phyloP scores from a whole-genome alignment of 148 eudicot species.

The Beta vulgaris region DNA sequence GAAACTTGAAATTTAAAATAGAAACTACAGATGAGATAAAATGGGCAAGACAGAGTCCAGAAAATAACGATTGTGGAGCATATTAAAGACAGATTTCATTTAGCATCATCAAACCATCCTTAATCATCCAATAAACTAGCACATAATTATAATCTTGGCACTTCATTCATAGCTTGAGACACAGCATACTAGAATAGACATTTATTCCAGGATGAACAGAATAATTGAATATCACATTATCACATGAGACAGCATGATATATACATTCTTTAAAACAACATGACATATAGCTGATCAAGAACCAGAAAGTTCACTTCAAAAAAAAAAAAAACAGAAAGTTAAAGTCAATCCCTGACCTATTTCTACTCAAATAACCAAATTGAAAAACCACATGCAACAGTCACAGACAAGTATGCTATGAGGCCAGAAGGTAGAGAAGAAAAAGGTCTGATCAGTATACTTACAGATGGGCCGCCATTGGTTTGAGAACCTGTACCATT shows the following conservation, averaged over 20 bases:
- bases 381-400: neutral
- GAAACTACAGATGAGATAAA: no score
- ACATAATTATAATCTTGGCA: neutral
- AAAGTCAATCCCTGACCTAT: neutral
- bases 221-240: no score
- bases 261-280: no score
- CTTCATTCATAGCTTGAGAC: neutral
- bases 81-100: no score
- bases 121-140: neutral
- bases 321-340: neutral
- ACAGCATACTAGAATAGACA: neutral
- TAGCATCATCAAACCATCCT: no score
- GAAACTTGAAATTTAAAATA: neutral
- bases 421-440: neutral
- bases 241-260: no score
- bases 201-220: neutral
- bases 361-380: neutral
- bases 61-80: no score
- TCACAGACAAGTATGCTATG: neutral
- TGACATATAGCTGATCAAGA: no score
- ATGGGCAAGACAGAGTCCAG: no score
- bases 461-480: constrained; percentile 77
- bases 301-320: neutral
- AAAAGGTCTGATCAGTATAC: constrained; percentile 28
- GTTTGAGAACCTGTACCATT: constrained; percentile 61